Conservation (phyloP, 352 stramenopile genomes). For the Phytopythium litorale region DNA sequence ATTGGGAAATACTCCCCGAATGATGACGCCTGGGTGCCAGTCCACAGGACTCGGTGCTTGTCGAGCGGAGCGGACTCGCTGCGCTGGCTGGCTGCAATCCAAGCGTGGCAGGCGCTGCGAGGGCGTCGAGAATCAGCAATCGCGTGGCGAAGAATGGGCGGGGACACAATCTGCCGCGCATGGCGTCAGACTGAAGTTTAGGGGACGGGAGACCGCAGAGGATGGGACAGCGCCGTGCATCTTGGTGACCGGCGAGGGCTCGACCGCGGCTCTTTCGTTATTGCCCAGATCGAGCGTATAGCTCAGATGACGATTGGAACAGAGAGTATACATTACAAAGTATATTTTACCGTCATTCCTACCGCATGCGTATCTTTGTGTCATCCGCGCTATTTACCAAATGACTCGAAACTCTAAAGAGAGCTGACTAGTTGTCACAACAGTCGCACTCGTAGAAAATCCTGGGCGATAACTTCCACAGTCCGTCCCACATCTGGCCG, state of each 20-base stretch:
- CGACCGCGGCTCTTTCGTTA: not conserved
- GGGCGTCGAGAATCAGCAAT: not conserved
- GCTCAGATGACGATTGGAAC: no score
- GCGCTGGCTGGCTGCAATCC: not conserved
- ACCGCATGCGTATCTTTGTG: not conserved
- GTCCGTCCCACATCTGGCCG: not conserved
- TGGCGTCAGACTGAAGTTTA: not conserved
- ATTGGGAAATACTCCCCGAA: not conserved
- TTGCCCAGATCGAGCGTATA: not conserved
- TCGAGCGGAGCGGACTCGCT: no score
- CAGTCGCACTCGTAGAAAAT: not conserved
- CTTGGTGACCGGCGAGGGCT: not conserved
- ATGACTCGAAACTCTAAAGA: not conserved
- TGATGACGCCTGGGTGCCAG: not conserved
- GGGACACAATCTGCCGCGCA: not conserved
- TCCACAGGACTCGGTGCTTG: not conserved
- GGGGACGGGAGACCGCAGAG: not conserved
- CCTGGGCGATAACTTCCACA: not conserved
- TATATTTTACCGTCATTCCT: not conserved
- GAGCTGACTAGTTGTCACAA: slow-evolving; percentile 1
- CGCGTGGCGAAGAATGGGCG: not conserved
- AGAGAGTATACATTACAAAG: not conserved
- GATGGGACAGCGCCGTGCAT: slow-evolving; percentile 2
- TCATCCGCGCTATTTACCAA: not conserved
- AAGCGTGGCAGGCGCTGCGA: no score